Base-by-base conservation (phyloP, 352 stramenopile genomes). In the Aphanomyces cochlioides region DNA sequence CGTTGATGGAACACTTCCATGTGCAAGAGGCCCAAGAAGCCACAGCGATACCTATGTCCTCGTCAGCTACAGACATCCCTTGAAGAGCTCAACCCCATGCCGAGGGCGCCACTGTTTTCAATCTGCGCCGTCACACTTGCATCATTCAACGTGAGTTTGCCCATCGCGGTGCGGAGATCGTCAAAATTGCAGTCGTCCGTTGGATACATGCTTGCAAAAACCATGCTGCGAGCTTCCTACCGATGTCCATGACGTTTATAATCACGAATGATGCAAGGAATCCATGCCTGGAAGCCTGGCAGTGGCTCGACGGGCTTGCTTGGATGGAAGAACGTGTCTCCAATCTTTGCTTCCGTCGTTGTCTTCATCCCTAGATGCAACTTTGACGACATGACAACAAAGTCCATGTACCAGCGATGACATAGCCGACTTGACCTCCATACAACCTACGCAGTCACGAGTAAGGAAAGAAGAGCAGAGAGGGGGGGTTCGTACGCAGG, bases 1-100 rank as follows among this genome's bases (percentile, higher is more conserved):
- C 98, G 85, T 81, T 99, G 96, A 60, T 98, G 92, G 77, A 99
- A 99, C 34, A 95, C 96, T 77, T 99, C 97, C 81, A 99, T 98
- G 80, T 99, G 97, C 28, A 99, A 71, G 13, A 99, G 76, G 0
- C 97, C 97, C 50, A 99, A 85, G 78, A 99, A 99, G 0, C 97
- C 97, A 63, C 97, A 98, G 19, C 96, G 88, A 41, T 61, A 69
- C 21, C 50, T 58, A 34, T 19, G 7, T 10, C 13, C 37, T 12
- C n/a, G 13, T 19, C 50, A n/a, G 50, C 37, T 21, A 58, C 13
- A 21, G 8, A n/a, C 37, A 13, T 10, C 13, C 28, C 28, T 28
- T 28, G 28, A 28, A 28, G 28, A 28, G 28, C 28, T 28, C 28
- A 99, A 95, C 17, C 97, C 97, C 78, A 98, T 96, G 53, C 97